Base-by-base conservation (phyloP, 495 filamentous ascomycete genomes). In the Parathielavia appendiculata region DNA sequence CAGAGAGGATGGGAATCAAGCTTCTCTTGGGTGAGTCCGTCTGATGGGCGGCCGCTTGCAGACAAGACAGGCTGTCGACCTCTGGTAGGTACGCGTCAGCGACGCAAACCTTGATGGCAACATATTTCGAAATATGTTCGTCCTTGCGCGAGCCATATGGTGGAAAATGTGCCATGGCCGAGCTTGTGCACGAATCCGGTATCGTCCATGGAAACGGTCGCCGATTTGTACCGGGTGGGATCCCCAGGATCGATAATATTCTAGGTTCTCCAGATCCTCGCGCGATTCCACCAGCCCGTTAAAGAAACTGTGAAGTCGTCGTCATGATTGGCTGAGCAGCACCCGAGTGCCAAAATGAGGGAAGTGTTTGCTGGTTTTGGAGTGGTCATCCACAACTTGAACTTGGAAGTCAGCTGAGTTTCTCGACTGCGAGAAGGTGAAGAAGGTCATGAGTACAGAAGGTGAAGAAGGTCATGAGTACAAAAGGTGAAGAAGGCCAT, bases 121-220 rank as follows among this genome's bases (percentile, higher is more conserved):
- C 62, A 35, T 69, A 64, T 40, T 34, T 52, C 3, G 60, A 49
- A 8, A 50, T 22, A 16, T 45, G 51, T 19, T 66, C 51, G 38
- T 78, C 73, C 11, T 59, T 60, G 47, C n/a, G 71, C 73, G 26
- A 80, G 71, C 75, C 75, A 79, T 40, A 71, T 67, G 19, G 76
- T 78, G 5, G 73, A 77, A 62, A 70, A 78, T 13, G 66, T 60
- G 60, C 75, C 75, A 48, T 67, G 63, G 0, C 75, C 76, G 26
- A 79, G 69, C 48, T 78, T 78, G 51, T 76, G 62, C 17, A 76
- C 66, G n/a, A 1, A 77, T 55, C 34, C 56, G 63, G 54, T 76
- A 79, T 14, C 69, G 69, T 20, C 62, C 63, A 4, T 71, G 51
- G 43, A 71, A 44, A 2, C 52, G 35, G 23, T 77, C 75, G 5